Conservation (phyloP, 2,329 filamentous ascomycete genomes). For the Fonsecaea pedrosoi region DNA sequence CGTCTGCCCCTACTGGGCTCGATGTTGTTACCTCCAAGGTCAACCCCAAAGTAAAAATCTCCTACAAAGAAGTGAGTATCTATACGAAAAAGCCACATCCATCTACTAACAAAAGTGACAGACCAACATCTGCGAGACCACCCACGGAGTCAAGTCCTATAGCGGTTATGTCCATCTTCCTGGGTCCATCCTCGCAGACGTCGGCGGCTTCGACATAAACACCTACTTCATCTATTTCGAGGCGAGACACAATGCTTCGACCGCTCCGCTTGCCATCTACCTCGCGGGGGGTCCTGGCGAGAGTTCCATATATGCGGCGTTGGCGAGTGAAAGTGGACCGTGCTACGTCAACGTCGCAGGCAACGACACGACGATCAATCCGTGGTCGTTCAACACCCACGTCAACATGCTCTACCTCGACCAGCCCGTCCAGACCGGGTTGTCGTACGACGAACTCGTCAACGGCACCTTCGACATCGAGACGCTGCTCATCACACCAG, state of each 20-base stretch:
- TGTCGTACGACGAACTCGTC: constrained; percentile 58
- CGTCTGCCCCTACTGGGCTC: constrained; percentile 23
- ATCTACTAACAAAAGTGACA: constrained; percentile 34
- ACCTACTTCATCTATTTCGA: constrained; percentile 73
- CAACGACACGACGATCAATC: constrained; percentile 60
- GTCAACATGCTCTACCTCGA: constrained; percentile 75
- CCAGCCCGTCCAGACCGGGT: constrained; percentile 66
- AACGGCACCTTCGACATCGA: constrained; percentile 47
- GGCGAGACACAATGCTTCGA: constrained; percentile 58
- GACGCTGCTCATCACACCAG: constrained; percentile 15
- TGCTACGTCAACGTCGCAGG: constrained; percentile 61
- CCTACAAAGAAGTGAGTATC: constrained; percentile 53
- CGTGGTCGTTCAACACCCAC: constrained; percentile 68
- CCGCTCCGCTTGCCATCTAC: constrained; percentile 66
- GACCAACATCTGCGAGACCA: constrained; percentile 63
- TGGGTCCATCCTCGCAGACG: constrained; percentile 49
- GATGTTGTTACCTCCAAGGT: constrained; percentile 22
- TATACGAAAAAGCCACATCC: neutral
- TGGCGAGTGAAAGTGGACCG: constrained; percentile 59
- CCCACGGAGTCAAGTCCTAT: constrained; percentile 61
- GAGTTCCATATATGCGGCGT: constrained; percentile 63
- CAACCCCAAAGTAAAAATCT: constrained; percentile 46
- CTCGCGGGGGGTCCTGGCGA: constrained; percentile 68
- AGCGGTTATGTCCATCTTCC: constrained; percentile 66
- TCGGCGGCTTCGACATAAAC: constrained; percentile 62